phyloP scores from a whole-genome alignment of 2,329 filamentous ascomycete genomes.

The Pyricularia pennisetigena region DNA sequence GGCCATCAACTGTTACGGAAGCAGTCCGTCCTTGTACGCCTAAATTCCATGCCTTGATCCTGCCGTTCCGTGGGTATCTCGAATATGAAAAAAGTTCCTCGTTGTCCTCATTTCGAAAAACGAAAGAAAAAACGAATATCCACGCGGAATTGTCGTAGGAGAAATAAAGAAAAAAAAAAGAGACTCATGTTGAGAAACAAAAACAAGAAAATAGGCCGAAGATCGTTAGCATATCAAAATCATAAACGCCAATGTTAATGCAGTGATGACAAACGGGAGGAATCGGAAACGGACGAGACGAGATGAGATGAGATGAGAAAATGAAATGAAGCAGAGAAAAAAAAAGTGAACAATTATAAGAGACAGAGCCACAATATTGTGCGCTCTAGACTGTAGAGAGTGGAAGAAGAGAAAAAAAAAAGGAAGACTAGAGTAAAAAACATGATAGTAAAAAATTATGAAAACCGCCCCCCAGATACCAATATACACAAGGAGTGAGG shows the following conservation, averaged over 20 bases:
- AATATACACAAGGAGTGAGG: background rate
- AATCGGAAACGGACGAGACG: background rate
- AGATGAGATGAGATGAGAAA: background rate
- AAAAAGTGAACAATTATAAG: background rate
- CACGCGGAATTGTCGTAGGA: background rate
- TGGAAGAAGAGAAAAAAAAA: background rate
- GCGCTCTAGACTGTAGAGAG: background rate
- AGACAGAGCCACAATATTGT: background rate
- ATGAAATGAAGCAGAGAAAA: background rate
- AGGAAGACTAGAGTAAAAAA: background rate
- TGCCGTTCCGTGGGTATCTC: background rate
- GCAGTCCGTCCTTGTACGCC: background rate
- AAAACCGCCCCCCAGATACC: background rate
- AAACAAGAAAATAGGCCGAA: background rate
- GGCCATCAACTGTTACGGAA: background rate
- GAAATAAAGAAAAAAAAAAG: background rate
- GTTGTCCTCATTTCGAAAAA: background rate
- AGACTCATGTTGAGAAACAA: background rate
- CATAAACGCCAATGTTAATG: background rate
- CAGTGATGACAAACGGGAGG: background rate
- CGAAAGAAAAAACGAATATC: too few species aligned
- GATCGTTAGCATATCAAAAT: background rate
- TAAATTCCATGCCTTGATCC: background rate
- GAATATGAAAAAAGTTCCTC: background rate
- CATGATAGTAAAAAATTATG: constrained; percentile 1